phyloP scores from a whole-genome alignment of 441 rosid genomes.

The Mallotus japonicus region DNA sequence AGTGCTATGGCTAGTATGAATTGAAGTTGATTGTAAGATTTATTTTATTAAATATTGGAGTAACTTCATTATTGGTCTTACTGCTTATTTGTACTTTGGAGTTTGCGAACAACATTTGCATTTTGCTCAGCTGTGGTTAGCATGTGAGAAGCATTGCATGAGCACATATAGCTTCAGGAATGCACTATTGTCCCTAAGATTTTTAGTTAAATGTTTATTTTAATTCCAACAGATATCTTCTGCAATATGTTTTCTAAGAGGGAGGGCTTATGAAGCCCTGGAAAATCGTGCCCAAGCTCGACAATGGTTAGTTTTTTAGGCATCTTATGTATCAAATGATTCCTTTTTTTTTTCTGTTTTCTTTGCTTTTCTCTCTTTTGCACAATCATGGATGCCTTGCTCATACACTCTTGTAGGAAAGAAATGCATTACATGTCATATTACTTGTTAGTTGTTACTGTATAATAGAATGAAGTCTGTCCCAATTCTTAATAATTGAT shows the following conservation, averaged over 20 bases:
- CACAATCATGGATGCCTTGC: neutral
- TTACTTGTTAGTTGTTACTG: neutral
- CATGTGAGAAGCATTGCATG: neutral
- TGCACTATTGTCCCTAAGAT: neutral
- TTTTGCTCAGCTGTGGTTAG: neutral
- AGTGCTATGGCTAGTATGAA: too few relatives aligned
- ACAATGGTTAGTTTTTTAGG: conserved; percentile 52
- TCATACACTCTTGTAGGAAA: neutral
- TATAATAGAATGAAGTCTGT: too few relatives aligned
- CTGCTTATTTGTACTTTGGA: too few relatives aligned
- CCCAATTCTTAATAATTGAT: too few relatives aligned
- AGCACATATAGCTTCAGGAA: neutral
- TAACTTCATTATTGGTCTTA: too few relatives aligned
- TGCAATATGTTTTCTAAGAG: conserved; percentile 88
- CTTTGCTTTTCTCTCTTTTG: neutral
- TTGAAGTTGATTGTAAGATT: too few relatives aligned
- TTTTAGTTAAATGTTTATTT: conserved; percentile 10
- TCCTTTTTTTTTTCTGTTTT: neutral
- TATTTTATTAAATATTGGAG: too few relatives aligned
- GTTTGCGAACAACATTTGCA: too few relatives aligned
- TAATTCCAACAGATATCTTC: conserved; percentile 60
- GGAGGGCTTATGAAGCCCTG: conserved; percentile 86
- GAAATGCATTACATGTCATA: neutral
- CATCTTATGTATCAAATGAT: neutral
- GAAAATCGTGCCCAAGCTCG: conserved; percentile 90